A percentile compares a stretch with the other conserved stretches of the same genome.
These are phyloP conservation scores for Vaccinium darrowii DNA, from an alignment of 148 eudicot species.

Conservation along the genomic window DNA sequence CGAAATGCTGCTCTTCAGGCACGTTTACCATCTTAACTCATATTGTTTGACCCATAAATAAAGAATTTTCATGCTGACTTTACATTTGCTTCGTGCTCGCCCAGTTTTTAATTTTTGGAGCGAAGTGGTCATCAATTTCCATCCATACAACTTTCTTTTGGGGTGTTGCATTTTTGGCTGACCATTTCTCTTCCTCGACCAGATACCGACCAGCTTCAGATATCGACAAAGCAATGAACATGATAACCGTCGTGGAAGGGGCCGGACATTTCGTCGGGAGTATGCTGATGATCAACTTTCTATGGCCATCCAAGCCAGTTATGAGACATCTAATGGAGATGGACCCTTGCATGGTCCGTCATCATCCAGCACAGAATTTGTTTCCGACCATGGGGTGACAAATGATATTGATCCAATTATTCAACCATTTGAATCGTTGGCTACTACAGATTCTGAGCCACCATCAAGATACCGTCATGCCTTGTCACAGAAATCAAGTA, in stretches of 20 bases:
- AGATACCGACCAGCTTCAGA: conserved; percentile 92
- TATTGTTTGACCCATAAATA: conserved; percentile 3
- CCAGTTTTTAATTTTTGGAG: not conserved
- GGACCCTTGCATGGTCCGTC: conserved; percentile 34
- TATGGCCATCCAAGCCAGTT: conserved; percentile 67
- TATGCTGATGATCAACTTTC: conserved; percentile 59
- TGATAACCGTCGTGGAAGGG: conserved; percentile 77
- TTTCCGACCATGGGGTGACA: conserved; percentile 26
- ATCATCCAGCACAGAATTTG: conserved; percentile 29
- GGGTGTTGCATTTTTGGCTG: not conserved
- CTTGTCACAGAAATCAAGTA: conserved; percentile 50
- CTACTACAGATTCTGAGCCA: conserved; percentile 55
- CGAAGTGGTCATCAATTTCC: not conserved
- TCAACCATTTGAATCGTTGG: conserved; percentile 61
- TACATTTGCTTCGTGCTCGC: not conserved
- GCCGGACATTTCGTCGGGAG: conserved; percentile 65
- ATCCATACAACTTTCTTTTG: not conserved
- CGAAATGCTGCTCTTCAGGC: conserved; percentile 93
- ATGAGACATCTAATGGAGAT: conserved; percentile 44
- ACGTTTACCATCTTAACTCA: conserved; percentile 5
- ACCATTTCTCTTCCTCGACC: conserved; percentile 14
- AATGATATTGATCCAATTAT: conserved; percentile 46
- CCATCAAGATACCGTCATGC: conserved; percentile 84
- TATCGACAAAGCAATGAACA: conserved; percentile 67
- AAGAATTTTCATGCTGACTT: conserved; percentile 5